These are phyloP conservation scores for Pleurotus tuber-regium DNA, from an alignment of 768 basidiomycete genomes.

Conservation along the genomic window DNA sequence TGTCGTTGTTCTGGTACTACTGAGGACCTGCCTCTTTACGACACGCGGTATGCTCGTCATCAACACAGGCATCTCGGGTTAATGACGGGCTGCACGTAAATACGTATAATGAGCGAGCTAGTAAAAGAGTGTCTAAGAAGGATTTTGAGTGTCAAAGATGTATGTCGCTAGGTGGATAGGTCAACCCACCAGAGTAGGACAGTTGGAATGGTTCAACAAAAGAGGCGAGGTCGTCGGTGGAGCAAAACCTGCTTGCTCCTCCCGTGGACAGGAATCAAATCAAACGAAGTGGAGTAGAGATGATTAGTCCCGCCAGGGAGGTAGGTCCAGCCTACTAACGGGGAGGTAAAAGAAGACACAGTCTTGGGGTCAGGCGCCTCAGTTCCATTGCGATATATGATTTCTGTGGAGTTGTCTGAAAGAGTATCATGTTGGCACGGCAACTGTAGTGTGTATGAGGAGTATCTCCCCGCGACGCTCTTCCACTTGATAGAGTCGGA, in stretches of 20 bases:
- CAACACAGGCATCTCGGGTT: constrained; percentile 6
- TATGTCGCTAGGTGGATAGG: neutral
- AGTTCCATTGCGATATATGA: neutral
- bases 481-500: neutral
- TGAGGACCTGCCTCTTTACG: constrained; percentile 8
- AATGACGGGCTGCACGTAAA: neutral
- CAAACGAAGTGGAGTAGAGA: constrained; percentile 8
- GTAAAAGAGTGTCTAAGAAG: constrained; percentile 7
- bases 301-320: constrained; percentile 10
- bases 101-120: neutral
- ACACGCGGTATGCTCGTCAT: constrained; percentile 9
- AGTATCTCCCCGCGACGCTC: neutral
- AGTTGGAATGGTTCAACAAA: constrained; percentile 10
- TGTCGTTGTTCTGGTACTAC: neutral
- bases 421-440: constrained; percentile 8
- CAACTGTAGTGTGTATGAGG: constrained; percentile 3
- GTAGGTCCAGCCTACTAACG: constrained; percentile 11
- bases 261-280: constrained; percentile 5
- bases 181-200: constrained; percentile 4
- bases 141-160: constrained; percentile 2
- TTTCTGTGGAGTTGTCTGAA: neutral
- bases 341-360: constrained; percentile 9
- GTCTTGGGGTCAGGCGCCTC: constrained; percentile 1
- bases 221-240: constrained; percentile 2
- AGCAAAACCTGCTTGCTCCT: constrained; percentile 11